Evolutionary conservation across 75 land plant species (phyloP), one percentile per base, ranked within the genome.

Genomic region (Azolla pinnata): DNA sequence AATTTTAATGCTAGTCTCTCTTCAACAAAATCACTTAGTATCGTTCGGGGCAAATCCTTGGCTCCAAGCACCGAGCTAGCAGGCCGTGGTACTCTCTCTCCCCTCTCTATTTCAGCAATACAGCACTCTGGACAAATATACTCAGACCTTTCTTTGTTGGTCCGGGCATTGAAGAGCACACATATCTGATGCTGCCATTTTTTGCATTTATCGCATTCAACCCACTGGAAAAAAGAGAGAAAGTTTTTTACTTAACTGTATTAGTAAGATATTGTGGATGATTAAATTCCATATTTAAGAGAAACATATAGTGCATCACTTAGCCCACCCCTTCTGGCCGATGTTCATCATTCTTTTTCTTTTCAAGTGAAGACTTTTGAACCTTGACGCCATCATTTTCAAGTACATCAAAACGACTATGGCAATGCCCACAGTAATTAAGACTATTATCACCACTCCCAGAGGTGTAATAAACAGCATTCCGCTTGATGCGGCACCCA

Each of bases 141-240:
- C 61, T 88, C 97, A 57, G 86, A 83, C 64, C 89, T 96, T 47
- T 79, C 82, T 74, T 92, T 96, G 76, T 85, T 88, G 44, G 83
- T 85, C 18, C 86, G 67, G 27, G 84, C 90, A 75, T 92, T 92
- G 63, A 92, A 92, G 30, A 92, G 74, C 10, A 89, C 89, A 81
- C 97, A 92, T 38, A 88, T 79, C 76, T 88, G 95, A 64, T 92
- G 97, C 54, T 92, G 93, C 95, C 86, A 88, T 59, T 73, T 74
- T 64, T 92, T 79, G 75, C 97, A 92, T 61, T 88, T 87, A 56
- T 85, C 93, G 64, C 97, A 92, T 74, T 84, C 81, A n/a, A 88
- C 87, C 97, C 97, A 92, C 97, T 92, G 86, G 65, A 75, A 24
- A 48, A 38, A n/a, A n/a, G n/a, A n/a, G n/a, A n/a, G n/a, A n/a